A percentile compares a stretch with the other conserved stretches of the same genome.
These are phyloP conservation scores for Gastrolobium villosum DNA, from an alignment of 306 rosid genomes.

Conservation along the genomic window DNA sequence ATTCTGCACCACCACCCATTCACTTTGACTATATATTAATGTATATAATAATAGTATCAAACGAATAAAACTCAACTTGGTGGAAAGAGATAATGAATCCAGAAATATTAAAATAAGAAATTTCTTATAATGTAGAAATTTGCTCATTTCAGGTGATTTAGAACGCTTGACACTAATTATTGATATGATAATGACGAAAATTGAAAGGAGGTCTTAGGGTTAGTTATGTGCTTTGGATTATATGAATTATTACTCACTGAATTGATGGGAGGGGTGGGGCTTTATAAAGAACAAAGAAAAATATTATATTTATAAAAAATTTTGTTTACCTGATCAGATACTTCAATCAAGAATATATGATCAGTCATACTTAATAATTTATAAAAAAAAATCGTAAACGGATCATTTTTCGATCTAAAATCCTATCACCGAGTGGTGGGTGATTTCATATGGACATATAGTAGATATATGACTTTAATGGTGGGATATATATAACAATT, in stretches of 20 bases:
- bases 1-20: slow-evolving; percentile 7
- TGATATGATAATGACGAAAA: neutral
- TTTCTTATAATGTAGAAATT: neutral
- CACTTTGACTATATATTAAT: neutral
- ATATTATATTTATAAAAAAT: too few relatives aligned
- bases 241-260: neutral
- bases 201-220: neutral
- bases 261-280: neutral
- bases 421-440: neutral
- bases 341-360: too few relatives aligned
- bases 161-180: neutral
- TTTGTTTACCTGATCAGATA: too few relatives aligned
- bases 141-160: neutral
- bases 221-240: neutral
- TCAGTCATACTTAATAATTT: too few relatives aligned
- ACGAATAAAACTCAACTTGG: neutral
- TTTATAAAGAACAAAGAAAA: neutral
- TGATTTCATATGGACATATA: neutral
- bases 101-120: neutral
- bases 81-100: neutral
- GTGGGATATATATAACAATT: slow-evolving; percentile 1
- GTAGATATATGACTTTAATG: neutral
- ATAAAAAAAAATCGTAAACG: too few relatives aligned
- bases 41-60: neutral
- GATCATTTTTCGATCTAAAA: too few relatives aligned